Evolutionary conservation across 805 yeast genomes (phyloP).

Genomic region (Candida maltosa): DNA sequence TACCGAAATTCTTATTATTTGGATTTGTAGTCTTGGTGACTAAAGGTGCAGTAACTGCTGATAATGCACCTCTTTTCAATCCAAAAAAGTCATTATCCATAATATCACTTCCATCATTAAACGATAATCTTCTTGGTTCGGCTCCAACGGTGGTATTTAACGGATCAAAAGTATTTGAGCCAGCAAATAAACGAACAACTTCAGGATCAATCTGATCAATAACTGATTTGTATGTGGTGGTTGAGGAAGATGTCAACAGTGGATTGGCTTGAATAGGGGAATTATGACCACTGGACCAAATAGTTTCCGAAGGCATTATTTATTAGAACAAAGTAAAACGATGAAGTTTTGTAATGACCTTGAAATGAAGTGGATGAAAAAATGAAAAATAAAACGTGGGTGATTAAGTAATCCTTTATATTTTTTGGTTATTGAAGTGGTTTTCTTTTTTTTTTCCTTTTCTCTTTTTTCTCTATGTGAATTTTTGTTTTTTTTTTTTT

Average conservation of each 20-base stretch:
- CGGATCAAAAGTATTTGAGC: constrained; percentile 4
- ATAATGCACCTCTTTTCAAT: constrained; percentile 45
- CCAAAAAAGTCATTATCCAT: constrained; percentile 40
- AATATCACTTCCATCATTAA: constrained; percentile 42
- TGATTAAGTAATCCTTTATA: not conserved
- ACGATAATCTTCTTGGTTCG: constrained; percentile 36
- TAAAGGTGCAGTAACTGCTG: constrained; percentile 45
- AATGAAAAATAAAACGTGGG: not conserved
- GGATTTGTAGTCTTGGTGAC: constrained; percentile 15
- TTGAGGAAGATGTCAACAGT: constrained; percentile 8
- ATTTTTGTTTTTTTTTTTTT: too few species aligned
- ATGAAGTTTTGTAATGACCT: too few species aligned
- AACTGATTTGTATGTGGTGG: constrained; percentile 20
- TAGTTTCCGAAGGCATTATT: constrained; percentile 38
- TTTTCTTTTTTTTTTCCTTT: too few species aligned
- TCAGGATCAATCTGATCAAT: constrained; percentile 41
- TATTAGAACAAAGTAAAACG: too few species aligned
- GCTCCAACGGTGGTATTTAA: constrained; percentile 10
- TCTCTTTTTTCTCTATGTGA: too few species aligned
- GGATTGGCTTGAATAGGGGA: constrained; percentile 13
- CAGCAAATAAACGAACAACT: constrained; percentile 29
- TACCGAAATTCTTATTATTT: constrained; percentile 40
- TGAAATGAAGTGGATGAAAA: too few species aligned
- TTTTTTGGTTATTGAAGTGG: not conserved
- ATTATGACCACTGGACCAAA: constrained; percentile 31